Base-by-base conservation (phyloP, 2,329 filamentous ascomycete genomes). In the Aspergillus vadensis region DNA sequence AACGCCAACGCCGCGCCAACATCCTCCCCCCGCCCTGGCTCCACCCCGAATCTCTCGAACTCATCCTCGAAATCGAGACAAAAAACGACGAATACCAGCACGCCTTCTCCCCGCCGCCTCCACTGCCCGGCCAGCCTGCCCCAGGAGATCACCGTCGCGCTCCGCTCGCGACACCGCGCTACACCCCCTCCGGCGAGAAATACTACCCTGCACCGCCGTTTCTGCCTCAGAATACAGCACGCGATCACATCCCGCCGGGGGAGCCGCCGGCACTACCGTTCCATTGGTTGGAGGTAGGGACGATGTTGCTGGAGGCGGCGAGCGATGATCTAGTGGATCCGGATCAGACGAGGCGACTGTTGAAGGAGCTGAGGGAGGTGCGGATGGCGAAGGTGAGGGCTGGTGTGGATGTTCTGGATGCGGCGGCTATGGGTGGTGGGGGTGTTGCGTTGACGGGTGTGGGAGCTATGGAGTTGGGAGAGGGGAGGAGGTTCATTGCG, bases 21-120 rank as follows among this genome's bases (percentile, higher is more conserved):
- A 97, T 99, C 66, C 82, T 95, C 4, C 89, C 95, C 0, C 95
- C 95, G 8, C 84, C 91, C 15, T 99, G 95, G 95, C 86, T 99
- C 7, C 87, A 90, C 63, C 84, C 90, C 0, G 81, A 88, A 62
- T 90, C 91, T 3, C 87, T 99, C 5, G 82, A 86, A 63, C 83
- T 88, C 9, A 90, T 98, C 63, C 86, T 98, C 62, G 85, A 91
- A 59, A 84, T 90, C 70, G 95, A 99, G 73, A 95, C 89, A 27
- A 87, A 88, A 51, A 78, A 87, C 66, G 64, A 69, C 36, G 74
- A 76, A 41, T 86, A 89, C 59, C 84, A 87, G 2, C 84, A 85
- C 15, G 85, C 87, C 53, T 97, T 97, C 80, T 90, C 91, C 2
- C 88, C 91, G 0, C 88, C 91, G 0, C 91, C 91, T 0, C 86